Conservation (phyloP, 306 rosid genomes). For the Vigna trinervia region DNA sequence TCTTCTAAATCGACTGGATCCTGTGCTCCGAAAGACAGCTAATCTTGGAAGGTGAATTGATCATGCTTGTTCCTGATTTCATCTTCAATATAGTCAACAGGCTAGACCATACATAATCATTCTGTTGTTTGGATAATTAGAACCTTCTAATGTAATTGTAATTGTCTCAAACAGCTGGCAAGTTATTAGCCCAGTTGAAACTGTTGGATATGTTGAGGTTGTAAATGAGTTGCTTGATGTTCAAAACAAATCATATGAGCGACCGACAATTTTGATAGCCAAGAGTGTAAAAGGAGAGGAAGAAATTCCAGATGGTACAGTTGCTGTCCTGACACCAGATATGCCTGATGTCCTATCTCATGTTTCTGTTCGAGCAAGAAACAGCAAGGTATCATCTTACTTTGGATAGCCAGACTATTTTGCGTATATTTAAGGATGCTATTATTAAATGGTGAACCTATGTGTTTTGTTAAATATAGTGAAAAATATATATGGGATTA, state of each 20-base stretch:
- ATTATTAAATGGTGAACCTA: conserved; percentile 22
- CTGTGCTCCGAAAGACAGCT: conserved; percentile 90
- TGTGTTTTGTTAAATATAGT: neutral
- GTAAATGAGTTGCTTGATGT: conserved; percentile 92
- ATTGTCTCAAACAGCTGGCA: conserved; percentile 84
- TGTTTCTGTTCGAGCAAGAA: conserved; percentile 99
- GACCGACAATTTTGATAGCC: conserved; percentile 91
- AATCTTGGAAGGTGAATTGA: conserved; percentile 81
- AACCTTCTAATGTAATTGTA: conserved; percentile 52
- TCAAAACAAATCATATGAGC: conserved; percentile 81
- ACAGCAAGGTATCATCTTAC: conserved; percentile 73
- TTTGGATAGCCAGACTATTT: conserved; percentile 27
- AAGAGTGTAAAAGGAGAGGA: conserved; percentile 94
- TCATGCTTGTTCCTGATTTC: conserved; percentile 42
- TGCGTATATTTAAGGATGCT: conserved; percentile 37
- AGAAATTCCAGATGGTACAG: conserved; percentile 98
- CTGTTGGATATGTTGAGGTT: conserved; percentile 82
- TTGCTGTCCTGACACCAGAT: conserved; percentile 97
- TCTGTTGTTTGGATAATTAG: conserved; percentile 33
- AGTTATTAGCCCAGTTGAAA: conserved; percentile 94
- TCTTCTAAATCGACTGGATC: conserved; percentile 91
- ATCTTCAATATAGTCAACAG: conserved; percentile 22
- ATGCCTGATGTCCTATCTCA: conserved; percentile 99
- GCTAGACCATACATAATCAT: conserved; percentile 26
- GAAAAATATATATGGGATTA: too few species aligned